A percentile compares a stretch with the other conserved stretches of the same genome.
Conservation (phyloP, 495 filamentous ascomycete species). For the Penicillium goetzii region DNA sequence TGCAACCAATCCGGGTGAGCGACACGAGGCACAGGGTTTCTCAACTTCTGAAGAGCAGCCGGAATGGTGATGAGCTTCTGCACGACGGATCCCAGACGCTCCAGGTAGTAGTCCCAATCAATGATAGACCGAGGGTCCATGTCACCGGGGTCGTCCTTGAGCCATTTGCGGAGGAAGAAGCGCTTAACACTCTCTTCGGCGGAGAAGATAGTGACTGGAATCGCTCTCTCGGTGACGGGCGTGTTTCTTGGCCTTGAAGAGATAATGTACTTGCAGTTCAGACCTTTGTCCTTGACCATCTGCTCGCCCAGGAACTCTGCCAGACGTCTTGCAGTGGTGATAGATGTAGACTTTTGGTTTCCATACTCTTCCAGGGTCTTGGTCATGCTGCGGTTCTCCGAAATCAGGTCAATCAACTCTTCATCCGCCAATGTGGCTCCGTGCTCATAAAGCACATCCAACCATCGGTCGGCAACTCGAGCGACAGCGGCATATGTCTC, state of each 20-base stretch:
- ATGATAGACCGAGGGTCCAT: constrained; percentile 89
- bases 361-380: constrained; percentile 98
- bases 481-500: constrained; percentile 93
- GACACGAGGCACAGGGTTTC: constrained; percentile 91
- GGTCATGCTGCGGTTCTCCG: constrained; percentile 95
- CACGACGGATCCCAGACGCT: constrained; percentile 92
- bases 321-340: constrained; percentile 94
- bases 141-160: constrained; percentile 89
- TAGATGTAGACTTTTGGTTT: constrained; percentile 92
- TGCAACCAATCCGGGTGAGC: constrained; percentile 97
- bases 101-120: constrained; percentile 96
- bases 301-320: constrained; percentile 97
- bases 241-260: constrained; percentile 83
- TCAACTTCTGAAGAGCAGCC: constrained; percentile 90
- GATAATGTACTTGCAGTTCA: constrained; percentile 99
- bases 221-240: constrained; percentile 90
- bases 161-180: constrained; percentile 90
- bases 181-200: constrained; percentile 86
- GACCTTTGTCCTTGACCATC: constrained; percentile 98
- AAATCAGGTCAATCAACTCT: constrained; percentile 97
- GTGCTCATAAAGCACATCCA: constrained; percentile 88
- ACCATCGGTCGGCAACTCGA: constrained; percentile 93
- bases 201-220: constrained; percentile 96
- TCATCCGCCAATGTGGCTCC: constrained; percentile 90
- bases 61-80: constrained; percentile 99